A percentile compares a stretch with the other conserved stretches of the same genome.
Evolutionary conservation across 176 grass and related monocot species (phyloP).

Genomic region (Aegilops bicornis): DNA sequence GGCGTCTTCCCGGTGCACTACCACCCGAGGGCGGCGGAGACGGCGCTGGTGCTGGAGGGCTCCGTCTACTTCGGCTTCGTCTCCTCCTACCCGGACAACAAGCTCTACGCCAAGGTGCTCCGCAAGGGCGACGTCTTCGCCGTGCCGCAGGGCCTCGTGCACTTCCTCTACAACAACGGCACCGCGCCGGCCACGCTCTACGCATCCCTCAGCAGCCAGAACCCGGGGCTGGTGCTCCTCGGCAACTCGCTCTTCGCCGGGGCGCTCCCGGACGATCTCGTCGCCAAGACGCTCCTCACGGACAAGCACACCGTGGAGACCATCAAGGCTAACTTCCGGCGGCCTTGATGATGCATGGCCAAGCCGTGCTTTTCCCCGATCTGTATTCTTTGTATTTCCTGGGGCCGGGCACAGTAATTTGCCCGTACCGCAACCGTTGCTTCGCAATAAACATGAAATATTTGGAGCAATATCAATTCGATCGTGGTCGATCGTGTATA

Average conservation of each 20-base stretch:
- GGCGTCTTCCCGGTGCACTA: constrained; percentile 36
- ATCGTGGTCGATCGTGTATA: too few species aligned
- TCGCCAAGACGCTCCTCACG: constrained; percentile 35
- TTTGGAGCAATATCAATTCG: too few species aligned
- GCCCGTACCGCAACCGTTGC: not conserved
- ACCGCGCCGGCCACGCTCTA: constrained; percentile 28
- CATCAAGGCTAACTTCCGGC: constrained; percentile 31
- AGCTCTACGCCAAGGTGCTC: too few species aligned
- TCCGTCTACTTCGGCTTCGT: constrained; percentile 54
- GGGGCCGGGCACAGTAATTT: not conserved
- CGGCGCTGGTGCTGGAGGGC: constrained; percentile 32
- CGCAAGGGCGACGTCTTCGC: too few species aligned
- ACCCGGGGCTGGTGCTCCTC: constrained; percentile 40
- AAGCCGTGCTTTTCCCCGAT: too few species aligned
- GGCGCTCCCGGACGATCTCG: constrained; percentile 35
- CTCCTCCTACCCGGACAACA: constrained; percentile 40
- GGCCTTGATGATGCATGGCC: not conserved
- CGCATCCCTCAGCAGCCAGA: constrained; percentile 50
- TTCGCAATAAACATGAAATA: not conserved
- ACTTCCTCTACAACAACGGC: constrained; percentile 53
- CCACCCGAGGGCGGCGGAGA: too few species aligned
- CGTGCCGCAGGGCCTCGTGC: not conserved
- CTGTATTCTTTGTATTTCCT: not conserved
- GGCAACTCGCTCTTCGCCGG: constrained; percentile 32
- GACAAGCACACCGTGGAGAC: constrained; percentile 8